Evolutionary conservation across 148 eudicot species (phyloP).

Genomic region (Rhododendron griersonianum): DNA sequence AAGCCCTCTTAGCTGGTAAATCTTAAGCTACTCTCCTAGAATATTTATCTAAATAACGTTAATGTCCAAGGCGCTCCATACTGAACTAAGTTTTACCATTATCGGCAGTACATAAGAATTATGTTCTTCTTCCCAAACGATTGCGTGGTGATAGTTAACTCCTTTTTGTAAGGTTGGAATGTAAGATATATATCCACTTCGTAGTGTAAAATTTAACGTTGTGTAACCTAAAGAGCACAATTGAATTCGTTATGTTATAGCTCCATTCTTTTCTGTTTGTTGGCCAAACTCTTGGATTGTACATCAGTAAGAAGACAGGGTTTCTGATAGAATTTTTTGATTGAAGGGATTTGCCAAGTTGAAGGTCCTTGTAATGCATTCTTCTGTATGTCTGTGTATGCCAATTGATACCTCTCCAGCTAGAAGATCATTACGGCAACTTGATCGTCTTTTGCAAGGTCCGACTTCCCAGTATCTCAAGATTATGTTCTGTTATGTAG

Average conservation of each 20-base stretch:
- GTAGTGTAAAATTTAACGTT: not conserved
- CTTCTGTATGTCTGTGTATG: not conserved
- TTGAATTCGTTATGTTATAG: not conserved
- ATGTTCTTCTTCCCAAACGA: not conserved
- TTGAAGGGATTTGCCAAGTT: not conserved
- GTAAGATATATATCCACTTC: not conserved
- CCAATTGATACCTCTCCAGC: not conserved
- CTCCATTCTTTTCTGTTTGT: not conserved
- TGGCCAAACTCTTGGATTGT: not conserved
- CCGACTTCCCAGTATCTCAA: not conserved
- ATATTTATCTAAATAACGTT: not conserved
- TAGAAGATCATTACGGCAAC: not conserved
- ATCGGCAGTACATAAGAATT: not conserved
- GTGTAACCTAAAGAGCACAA: not conserved
- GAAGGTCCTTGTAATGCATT: not conserved
- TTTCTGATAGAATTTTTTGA: not conserved
- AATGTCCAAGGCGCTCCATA: not conserved
- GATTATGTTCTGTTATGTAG: not conserved
- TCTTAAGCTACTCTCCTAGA: not conserved
- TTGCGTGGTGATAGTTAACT: not conserved
- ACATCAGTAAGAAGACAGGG: not conserved
- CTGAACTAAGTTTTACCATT: not conserved
- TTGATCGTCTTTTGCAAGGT: not conserved
- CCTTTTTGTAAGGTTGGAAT: not conserved
- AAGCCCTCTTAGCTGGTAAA: constrained; percentile 62